Conservation (phyloP, 176 grass and related monocot genomes). For the Panicum miliaceum region DNA sequence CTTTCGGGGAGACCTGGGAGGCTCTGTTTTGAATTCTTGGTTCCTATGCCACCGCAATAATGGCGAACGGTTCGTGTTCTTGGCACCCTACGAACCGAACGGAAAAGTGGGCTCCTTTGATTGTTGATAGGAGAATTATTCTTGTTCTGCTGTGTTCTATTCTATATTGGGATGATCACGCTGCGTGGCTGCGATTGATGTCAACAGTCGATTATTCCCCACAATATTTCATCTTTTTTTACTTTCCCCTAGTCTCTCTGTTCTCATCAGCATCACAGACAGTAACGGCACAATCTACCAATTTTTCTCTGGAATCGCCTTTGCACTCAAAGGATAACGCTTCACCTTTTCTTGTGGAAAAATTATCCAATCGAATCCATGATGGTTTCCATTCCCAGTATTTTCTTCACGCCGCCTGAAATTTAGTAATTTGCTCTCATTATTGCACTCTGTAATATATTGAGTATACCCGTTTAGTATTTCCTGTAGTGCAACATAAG, state of each 20-base stretch:
- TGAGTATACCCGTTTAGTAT: background rate
- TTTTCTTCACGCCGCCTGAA: background rate
- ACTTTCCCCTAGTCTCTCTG: background rate
- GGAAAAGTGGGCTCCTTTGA: background rate
- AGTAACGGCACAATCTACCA: background rate
- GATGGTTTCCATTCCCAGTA: background rate
- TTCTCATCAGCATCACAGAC: background rate
- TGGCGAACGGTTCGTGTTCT: background rate
- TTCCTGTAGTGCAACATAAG: background rate
- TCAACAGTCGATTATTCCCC: background rate
- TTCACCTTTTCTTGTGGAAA: too few relatives aligned
- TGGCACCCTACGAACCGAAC: background rate
- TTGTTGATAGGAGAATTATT: background rate
- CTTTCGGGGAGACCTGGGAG: background rate
- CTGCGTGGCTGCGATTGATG: background rate
- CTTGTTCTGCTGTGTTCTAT: background rate
- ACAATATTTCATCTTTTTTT: background rate
- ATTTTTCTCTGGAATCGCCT: background rate
- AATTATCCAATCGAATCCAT: background rate
- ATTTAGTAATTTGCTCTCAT: background rate
- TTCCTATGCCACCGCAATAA: constrained; percentile 17
- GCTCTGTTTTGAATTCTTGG: constrained; percentile 3
- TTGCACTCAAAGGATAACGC: background rate
- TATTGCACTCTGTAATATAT: background rate
- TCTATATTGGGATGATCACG: background rate